phyloP scores from a whole-genome alignment of 768 basidiomycete genomes.

The Pisolithus orientalis region DNA sequence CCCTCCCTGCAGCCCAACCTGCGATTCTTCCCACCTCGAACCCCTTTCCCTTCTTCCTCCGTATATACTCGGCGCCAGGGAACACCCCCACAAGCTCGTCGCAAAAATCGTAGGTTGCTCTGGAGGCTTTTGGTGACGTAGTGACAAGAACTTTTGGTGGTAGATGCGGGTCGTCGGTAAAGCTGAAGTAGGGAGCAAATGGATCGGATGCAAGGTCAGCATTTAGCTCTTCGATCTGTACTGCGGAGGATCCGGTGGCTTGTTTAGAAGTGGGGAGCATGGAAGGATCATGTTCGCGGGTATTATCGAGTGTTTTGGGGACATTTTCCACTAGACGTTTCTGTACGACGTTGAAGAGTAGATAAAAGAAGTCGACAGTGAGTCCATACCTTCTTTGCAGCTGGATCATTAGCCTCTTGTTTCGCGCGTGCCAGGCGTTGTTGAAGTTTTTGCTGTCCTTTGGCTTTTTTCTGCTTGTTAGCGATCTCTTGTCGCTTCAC shows the following conservation, averaged over 20 bases:
- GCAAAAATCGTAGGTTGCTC: slow-evolving; percentile 85
- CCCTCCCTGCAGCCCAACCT: slow-evolving; percentile 86
- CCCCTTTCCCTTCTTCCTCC: slow-evolving; percentile 81
- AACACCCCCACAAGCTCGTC: slow-evolving; percentile 86
- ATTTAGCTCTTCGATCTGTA: slow-evolving; percentile 51
- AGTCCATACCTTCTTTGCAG: slow-evolving; percentile 62
- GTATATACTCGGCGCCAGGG: slow-evolving; percentile 87
- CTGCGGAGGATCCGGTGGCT: slow-evolving; percentile 26
- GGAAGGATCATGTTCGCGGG: slow-evolving; percentile 71
- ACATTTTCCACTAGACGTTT: slow-evolving; percentile 63
- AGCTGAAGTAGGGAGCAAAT: slow-evolving; percentile 72
- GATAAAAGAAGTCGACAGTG: neutral
- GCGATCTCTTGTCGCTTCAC: slow-evolving; percentile 76
- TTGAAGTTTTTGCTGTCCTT: slow-evolving; percentile 76
- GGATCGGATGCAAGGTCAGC: slow-evolving; percentile 69
- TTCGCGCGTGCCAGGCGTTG: slow-evolving; percentile 73
- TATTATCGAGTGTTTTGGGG: slow-evolving; percentile 90
- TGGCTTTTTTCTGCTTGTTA: slow-evolving; percentile 68
- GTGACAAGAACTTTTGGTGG: slow-evolving; percentile 90
- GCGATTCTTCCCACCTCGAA: slow-evolving; percentile 90
- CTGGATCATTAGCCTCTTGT: slow-evolving; percentile 68
- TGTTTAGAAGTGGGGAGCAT: slow-evolving; percentile 28
- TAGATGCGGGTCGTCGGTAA: slow-evolving; percentile 55
- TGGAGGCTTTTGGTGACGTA: slow-evolving; percentile 85
- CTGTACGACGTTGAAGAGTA: neutral